phyloP scores from a whole-genome alignment of 2,329 filamentous ascomycete species.

The Rosellinia necatrix region DNA sequence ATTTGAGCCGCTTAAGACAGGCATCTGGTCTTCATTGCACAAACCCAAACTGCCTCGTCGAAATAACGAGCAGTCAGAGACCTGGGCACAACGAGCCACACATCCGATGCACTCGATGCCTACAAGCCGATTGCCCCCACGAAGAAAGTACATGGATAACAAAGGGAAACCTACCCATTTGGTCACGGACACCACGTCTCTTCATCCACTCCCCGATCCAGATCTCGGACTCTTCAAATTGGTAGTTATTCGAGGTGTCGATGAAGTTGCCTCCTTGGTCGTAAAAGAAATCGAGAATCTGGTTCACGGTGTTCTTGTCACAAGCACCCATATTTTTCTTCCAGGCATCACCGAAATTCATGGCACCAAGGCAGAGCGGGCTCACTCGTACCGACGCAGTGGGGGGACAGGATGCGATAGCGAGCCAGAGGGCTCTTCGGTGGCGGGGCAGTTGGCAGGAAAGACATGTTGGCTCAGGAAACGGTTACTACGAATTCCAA shows the following conservation, averaged over 20 bases:
- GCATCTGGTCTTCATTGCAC: neutral
- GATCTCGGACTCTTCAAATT: conserved; percentile 63
- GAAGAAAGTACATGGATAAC: neutral
- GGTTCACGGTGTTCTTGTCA: conserved; percentile 64
- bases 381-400: conserved; percentile 69
- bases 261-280: conserved; percentile 72
- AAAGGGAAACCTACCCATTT: conserved; percentile 56
- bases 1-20: no score
- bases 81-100: neutral
- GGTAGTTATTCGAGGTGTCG: conserved; percentile 73
- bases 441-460: conserved; percentile 44
- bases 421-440: conserved; percentile 65
- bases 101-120: neutral
- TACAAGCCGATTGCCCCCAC: neutral
- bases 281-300: conserved; percentile 69
- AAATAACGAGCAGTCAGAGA: no score
- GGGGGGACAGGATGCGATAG: conserved; percentile 69
- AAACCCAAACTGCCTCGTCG: no score
- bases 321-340: conserved; percentile 65
- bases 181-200: conserved; percentile 64
- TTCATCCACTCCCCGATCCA: conserved; percentile 76
- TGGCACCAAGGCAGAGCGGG: conserved; percentile 65
- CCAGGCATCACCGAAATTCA: conserved; percentile 64
- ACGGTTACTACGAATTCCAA: no score
- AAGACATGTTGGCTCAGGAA: conserved; percentile 37